Conservation (phyloP, 345 rosid genomes). For the Raphanus sativus region DNA sequence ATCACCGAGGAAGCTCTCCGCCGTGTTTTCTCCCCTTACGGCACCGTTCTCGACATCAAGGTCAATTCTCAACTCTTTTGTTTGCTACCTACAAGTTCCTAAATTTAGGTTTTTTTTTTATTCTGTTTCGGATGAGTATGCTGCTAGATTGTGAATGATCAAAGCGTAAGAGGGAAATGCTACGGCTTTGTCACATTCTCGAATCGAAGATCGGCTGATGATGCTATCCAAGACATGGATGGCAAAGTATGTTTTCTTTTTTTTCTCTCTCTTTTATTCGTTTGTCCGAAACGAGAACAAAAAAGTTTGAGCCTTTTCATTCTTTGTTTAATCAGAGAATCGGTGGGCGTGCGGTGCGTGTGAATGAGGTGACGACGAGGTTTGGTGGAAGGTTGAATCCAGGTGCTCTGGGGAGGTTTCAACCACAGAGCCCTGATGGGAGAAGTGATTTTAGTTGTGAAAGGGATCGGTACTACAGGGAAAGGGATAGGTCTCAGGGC, state of each 20-base stretch:
- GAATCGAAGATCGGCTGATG: conserved; percentile 72
- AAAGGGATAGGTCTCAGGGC: conserved; percentile 55
- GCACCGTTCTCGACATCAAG: conserved; percentile 71
- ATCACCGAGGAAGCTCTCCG: conserved; percentile 67
- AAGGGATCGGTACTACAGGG: conserved; percentile 42
- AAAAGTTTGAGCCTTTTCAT: background rate
- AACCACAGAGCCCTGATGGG: conserved; percentile 46
- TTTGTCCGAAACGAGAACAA: background rate
- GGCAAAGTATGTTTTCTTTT: conserved; percentile 61
- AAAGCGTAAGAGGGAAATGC: conserved; percentile 70
- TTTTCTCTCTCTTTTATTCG: background rate
- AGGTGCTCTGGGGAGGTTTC: conserved; percentile 42
- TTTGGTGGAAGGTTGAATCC: conserved; percentile 64
- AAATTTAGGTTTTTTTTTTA: conserved; percentile 22
- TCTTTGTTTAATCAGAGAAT: conserved; percentile 61
- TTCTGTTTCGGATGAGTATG: background rate
- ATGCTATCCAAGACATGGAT: conserved; percentile 83
- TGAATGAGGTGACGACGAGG: conserved; percentile 70
- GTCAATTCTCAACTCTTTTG: conserved; percentile 30
- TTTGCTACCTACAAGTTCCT: background rate
- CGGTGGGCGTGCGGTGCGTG: conserved; percentile 74
- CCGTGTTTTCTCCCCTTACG: conserved; percentile 61
- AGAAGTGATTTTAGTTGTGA: conserved; percentile 56
- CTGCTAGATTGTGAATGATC: conserved; percentile 70
- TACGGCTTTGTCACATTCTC: conserved; percentile 82